These are phyloP conservation scores for Boechera retrofracta DNA, from an alignment of 345 rosid genomes.

Conservation along the genomic window DNA sequence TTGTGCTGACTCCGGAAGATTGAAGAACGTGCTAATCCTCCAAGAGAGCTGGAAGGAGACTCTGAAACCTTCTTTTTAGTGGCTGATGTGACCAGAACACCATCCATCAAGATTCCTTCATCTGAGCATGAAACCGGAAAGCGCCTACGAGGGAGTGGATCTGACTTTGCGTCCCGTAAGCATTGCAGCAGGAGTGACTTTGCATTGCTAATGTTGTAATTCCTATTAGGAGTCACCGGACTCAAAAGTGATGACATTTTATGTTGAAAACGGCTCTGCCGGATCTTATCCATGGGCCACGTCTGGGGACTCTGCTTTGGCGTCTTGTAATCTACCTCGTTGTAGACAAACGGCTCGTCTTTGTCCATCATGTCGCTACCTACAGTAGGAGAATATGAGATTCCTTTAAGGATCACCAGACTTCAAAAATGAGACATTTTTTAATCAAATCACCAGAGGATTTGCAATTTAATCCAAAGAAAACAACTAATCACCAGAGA, in stretches of 20 bases:
- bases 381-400: not conserved
- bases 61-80: constrained; percentile 30
- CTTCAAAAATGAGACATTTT: not conserved
- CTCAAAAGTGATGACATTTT: constrained; percentile 42
- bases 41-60: constrained; percentile 21
- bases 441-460: not conserved
- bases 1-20: constrained; percentile 11
- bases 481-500: constrained; percentile 19
- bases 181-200: constrained; percentile 35
- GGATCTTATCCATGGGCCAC: constrained; percentile 41
- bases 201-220: constrained; percentile 2
- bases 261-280: constrained; percentile 18
- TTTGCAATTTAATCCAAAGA: not conserved
- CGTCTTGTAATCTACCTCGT: constrained; percentile 21
- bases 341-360: constrained; percentile 16
- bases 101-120: constrained; percentile 76
- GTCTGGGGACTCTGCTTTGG: constrained; percentile 36
- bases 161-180: constrained; percentile 35
- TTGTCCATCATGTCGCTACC: constrained; percentile 36
- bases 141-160: constrained; percentile 35
- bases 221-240: constrained; percentile 36
- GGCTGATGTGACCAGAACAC: constrained; percentile 52
- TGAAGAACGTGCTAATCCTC: constrained; percentile 17
- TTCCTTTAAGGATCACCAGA: not conserved
- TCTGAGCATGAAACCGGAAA: constrained; percentile 31